A percentile compares a stretch with the other conserved stretches of the same genome.
These are phyloP conservation scores for Neonectria neomacrospora DNA, from an alignment of 2,329 filamentous ascomycete genomes.

Conservation along the genomic window DNA sequence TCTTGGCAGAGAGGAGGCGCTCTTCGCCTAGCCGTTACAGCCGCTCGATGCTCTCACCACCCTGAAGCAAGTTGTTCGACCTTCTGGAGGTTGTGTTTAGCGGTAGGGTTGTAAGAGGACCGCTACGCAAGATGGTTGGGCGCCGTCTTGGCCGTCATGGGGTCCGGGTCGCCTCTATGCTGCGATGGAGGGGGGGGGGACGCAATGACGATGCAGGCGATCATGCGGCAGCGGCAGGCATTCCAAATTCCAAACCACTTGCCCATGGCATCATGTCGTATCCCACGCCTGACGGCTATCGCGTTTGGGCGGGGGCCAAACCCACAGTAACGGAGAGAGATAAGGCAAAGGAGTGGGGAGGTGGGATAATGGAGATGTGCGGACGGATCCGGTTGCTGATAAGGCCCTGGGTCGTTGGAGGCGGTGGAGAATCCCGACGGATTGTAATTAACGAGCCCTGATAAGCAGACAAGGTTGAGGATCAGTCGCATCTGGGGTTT, in stretches of 20 bases:
- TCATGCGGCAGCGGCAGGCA: not conserved
- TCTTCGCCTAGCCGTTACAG: conserved; percentile 12
- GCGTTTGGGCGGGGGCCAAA: conserved; percentile 2
- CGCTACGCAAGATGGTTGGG: not conserved
- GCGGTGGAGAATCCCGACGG: conserved; percentile 9
- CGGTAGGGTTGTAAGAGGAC: not conserved
- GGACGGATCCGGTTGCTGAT: conserved; percentile 8
- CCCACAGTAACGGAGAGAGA: conserved; percentile 4
- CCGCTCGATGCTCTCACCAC: conserved; percentile 13
- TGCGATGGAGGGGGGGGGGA: not conserved
- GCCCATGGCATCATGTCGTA: conserved; percentile 9
- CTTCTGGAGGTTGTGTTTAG: not conserved
- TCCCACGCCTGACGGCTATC: conserved; percentile 13
- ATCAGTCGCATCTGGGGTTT: conserved; percentile 11
- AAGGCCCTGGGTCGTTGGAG: conserved; percentile 13
- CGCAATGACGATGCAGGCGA: not conserved
- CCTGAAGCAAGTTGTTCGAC: not conserved
- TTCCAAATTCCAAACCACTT: conserved; percentile 2
- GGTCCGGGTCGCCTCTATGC: not conserved
- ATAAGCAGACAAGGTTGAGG: conserved; percentile 7
- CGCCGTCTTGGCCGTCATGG: conserved; percentile 10
- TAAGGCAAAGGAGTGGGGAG: conserved; percentile 26
- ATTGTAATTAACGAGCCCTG: conserved; percentile 5
- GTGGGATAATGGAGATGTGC: conserved; percentile 5
- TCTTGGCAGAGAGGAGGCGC: conserved; percentile 12